A percentile compares a stretch with the other conserved stretches of the same genome.
Evolutionary conservation across 306 rosid species (phyloP).

Genomic region (Inga oerstediana): DNA sequence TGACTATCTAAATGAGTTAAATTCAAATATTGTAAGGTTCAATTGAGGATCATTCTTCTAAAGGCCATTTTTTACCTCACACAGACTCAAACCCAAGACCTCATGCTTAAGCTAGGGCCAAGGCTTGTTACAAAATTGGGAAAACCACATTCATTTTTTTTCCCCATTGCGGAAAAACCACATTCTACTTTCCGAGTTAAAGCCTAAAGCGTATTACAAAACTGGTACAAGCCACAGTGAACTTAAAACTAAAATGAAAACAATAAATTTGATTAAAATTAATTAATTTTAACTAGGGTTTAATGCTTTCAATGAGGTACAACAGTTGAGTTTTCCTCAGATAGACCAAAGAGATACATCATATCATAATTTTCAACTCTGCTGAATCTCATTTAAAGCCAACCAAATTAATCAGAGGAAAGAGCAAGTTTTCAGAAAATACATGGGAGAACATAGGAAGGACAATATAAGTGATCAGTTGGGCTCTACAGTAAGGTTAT

Average conservation of each 20-base stretch:
- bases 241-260: not conserved
- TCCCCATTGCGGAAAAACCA: not conserved
- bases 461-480: not conserved
- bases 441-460: conserved; percentile 16
- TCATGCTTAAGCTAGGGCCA: too few species aligned
- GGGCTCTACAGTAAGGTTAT: conserved; percentile 24
- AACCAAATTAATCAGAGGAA: not conserved
- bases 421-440: conserved; percentile 24
- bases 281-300: not conserved
- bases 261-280: not conserved
- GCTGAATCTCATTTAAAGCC: conserved; percentile 33
- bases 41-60: too few species aligned
- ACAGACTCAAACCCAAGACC: too few species aligned
- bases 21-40: too few species aligned
- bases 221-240: not conserved
- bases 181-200: not conserved
- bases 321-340: not conserved
- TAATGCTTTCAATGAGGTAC: not conserved
- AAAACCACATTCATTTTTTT: too few species aligned
- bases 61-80: too few species aligned
- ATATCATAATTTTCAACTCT: conserved; percentile 22
- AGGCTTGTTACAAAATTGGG: too few species aligned
- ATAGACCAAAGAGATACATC: not conserved
- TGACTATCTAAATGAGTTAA: too few species aligned
- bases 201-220: not conserved